Evolutionary conservation across 345 rosid species (phyloP).

Genomic region (Moricandia moricandioides): DNA sequence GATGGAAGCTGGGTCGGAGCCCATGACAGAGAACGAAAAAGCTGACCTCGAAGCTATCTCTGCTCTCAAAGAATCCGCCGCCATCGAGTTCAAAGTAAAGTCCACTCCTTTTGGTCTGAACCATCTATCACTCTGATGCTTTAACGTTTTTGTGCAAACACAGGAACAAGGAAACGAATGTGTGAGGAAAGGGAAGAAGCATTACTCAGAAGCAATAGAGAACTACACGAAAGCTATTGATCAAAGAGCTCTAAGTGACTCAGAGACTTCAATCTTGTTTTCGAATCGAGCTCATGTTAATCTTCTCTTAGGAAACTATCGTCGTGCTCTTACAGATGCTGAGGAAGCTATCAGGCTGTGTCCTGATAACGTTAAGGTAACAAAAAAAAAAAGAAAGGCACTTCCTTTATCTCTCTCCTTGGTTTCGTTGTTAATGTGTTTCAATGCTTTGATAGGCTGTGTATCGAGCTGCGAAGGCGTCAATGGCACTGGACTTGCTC

Average conservation of each 20-base stretch:
- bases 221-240: conserved; percentile 79
- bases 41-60: conserved; percentile 68
- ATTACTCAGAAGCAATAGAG: conserved; percentile 72
- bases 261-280: conserved; percentile 64
- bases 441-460: conserved; percentile 45
- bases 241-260: conserved; percentile 57
- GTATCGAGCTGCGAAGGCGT: conserved; percentile 91
- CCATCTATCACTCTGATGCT: neutral
- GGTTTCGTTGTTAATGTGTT: neutral
- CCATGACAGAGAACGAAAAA: conserved; percentile 58
- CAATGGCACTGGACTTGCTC: conserved; percentile 57
- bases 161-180: conserved; percentile 86
- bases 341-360: conserved; percentile 62
- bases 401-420: neutral
- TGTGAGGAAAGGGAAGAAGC: conserved; percentile 85
- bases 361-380: conserved; percentile 70
- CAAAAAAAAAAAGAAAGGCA: neutral
- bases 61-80: conserved; percentile 86
- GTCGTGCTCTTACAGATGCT: conserved; percentile 79
- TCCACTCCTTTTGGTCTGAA: neutral
- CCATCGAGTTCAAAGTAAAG: conserved; percentile 80
- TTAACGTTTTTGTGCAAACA: neutral
- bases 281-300: conserved; percentile 89
- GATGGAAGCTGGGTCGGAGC: conserved; percentile 79
- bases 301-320: conserved; percentile 66